Evolutionary conservation across 2,329 filamentous ascomycete species (phyloP).

Genomic region (Pyricularia sp.): DNA sequence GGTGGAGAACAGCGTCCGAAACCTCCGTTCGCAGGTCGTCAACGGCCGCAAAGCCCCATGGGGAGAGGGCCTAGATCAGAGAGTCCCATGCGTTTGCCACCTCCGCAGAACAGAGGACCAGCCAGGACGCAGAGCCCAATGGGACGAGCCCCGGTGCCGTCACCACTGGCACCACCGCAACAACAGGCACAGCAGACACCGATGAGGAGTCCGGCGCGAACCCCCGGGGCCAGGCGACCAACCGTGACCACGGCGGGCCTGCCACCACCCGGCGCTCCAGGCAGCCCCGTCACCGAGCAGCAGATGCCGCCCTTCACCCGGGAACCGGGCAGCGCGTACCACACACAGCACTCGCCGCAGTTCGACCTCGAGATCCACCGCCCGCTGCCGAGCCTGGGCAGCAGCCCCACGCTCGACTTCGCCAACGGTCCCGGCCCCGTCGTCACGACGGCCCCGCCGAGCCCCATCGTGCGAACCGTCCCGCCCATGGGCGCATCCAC

Average conservation of each 20-base stretch:
- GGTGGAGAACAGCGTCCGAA: background rate
- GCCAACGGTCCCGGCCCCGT: background rate
- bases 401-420: background rate
- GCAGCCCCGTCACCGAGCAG: background rate
- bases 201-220: background rate
- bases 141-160: background rate
- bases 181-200: background rate
- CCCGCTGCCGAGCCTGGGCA: background rate
- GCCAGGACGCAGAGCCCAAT: constrained; percentile 4
- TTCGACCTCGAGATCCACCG: background rate
- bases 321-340: background rate
- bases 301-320: background rate
- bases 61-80: constrained; percentile 2
- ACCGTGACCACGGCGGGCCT: background rate
- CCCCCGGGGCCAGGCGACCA: background rate
- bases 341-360: background rate
- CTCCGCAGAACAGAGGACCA: background rate
- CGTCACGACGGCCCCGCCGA: background rate
- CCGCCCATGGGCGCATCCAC: background rate
- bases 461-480: background rate
- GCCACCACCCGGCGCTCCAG: background rate
- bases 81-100: background rate
- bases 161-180: background rate
- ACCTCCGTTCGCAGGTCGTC: background rate
- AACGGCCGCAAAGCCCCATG: constrained; percentile 5